Conservation (phyloP, 2,329 filamentous ascomycete genomes). For the Rhynchosporium graminicola region DNA sequence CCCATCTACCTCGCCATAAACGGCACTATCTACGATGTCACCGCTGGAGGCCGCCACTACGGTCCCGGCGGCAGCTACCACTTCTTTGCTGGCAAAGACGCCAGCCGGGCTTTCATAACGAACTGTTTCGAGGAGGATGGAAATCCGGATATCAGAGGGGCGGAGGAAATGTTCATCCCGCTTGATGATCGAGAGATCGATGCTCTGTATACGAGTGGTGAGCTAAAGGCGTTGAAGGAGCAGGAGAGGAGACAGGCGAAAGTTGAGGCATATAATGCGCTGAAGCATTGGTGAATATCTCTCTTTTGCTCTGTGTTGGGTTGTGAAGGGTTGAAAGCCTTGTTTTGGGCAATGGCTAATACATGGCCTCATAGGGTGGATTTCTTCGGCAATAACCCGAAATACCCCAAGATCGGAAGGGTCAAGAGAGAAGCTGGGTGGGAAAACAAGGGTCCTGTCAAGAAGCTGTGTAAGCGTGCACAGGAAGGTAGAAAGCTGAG, state of each 20-base stretch:
- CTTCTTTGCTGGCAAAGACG: constrained; percentile 84
- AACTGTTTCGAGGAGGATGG: constrained; percentile 82
- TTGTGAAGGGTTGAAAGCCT: neutral
- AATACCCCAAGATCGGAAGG: constrained; percentile 79
- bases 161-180: constrained; percentile 81
- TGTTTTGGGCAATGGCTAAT: constrained; percentile 1
- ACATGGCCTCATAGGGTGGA: constrained; percentile 55
- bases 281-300: constrained; percentile 60
- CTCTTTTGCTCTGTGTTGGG: neutral
- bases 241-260: constrained; percentile 66
- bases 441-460: constrained; percentile 56
- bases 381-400: constrained; percentile 78
- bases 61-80: constrained; percentile 84
- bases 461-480: constrained; percentile 67
- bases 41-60: constrained; percentile 68
- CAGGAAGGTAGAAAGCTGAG: constrained; percentile 56
- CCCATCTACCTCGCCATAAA: constrained; percentile 92
- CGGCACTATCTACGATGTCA: constrained; percentile 83
- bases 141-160: constrained; percentile 80
- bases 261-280: constrained; percentile 62
- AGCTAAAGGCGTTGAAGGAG: constrained; percentile 55
- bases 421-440: constrained; percentile 64
- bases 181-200: constrained; percentile 65
- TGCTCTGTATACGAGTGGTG: constrained; percentile 53
- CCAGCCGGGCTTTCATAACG: constrained; percentile 85